These are phyloP conservation scores for Cerioporus squamosus DNA, from an alignment of 1,284 basidiomycete genomes.

Conservation along the genomic window DNA sequence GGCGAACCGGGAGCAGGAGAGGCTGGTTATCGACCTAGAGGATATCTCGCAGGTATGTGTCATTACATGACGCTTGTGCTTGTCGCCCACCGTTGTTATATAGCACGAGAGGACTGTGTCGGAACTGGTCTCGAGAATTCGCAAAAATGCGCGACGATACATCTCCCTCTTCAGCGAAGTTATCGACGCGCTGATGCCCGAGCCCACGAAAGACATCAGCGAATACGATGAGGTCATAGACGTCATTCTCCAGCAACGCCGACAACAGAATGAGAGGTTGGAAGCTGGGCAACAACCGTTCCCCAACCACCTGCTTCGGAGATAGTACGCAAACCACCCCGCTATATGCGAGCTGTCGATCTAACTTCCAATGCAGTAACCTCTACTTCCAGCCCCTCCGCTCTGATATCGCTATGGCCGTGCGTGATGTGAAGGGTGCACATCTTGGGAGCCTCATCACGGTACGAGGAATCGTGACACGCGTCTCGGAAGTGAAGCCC, in stretches of 20 bases:
- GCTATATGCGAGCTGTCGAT: neutral
- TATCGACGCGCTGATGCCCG: constrained; percentile 88
- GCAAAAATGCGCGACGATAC: constrained; percentile 90
- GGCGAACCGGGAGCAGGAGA: constrained; percentile 91
- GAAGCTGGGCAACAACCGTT: constrained; percentile 76
- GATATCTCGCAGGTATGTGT: constrained; percentile 69
- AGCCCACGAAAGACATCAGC: constrained; percentile 87
- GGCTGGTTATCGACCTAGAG: constrained; percentile 82
- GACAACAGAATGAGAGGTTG: constrained; percentile 83
- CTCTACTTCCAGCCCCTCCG: constrained; percentile 91
- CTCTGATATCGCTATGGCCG: constrained; percentile 79
- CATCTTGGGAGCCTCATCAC: constrained; percentile 94
- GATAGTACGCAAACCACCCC: constrained; percentile 78
- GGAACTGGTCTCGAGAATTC: constrained; percentile 78
- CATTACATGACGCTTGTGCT: neutral
- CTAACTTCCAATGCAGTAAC: constrained; percentile 61
- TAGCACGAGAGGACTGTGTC: constrained; percentile 70
- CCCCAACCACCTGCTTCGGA: constrained; percentile 87
- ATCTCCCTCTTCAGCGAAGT: constrained; percentile 89
- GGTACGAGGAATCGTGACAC: constrained; percentile 96
- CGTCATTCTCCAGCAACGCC: constrained; percentile 91
- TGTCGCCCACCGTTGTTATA: neutral
- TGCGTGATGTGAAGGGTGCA: constrained; percentile 86
- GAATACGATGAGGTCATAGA: constrained; percentile 93
- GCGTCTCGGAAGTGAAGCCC: constrained; percentile 98